Conservation (phyloP, 2,329 filamentous ascomycete species). For the Xylaria sp. region DNA sequence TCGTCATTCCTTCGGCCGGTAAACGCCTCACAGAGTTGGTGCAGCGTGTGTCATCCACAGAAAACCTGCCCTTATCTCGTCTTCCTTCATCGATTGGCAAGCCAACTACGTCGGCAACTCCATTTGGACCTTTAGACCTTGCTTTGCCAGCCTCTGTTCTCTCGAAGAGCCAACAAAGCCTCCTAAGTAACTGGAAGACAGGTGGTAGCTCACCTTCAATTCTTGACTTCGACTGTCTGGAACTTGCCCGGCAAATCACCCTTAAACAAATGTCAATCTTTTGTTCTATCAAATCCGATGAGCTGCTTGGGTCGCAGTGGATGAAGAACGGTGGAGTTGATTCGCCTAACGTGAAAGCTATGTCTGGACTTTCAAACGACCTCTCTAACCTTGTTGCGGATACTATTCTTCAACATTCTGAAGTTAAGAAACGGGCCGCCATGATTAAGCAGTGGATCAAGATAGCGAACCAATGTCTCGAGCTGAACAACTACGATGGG, state of each 20-base stretch:
- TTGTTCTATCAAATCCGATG: slow-evolving; percentile 90
- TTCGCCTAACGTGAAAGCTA: slow-evolving; percentile 90
- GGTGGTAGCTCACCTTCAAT: slow-evolving; percentile 78
- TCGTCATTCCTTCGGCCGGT: slow-evolving; percentile 78
- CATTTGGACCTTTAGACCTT: slow-evolving; percentile 76
- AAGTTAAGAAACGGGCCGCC: slow-evolving; percentile 88
- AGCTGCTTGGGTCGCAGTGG: slow-evolving; percentile 92
- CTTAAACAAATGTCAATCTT: slow-evolving; percentile 92
- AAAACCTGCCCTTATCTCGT: slow-evolving; percentile 82
- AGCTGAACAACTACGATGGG: slow-evolving; percentile 94
- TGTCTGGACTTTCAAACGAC: slow-evolving; percentile 92
- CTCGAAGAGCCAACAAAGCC: slow-evolving; percentile 78
- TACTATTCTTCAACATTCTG: slow-evolving; percentile 87
- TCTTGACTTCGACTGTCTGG: slow-evolving; percentile 89
- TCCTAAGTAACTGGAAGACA: slow-evolving; percentile 78
- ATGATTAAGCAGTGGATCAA: slow-evolving; percentile 99
- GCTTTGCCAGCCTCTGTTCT: slow-evolving; percentile 77
- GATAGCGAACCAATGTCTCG: slow-evolving; percentile 84
- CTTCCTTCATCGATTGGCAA: slow-evolving; percentile 89
- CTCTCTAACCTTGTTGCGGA: slow-evolving; percentile 93
- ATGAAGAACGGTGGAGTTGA: slow-evolving; percentile 85
- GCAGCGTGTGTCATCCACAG: slow-evolving; percentile 78
- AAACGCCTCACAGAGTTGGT: slow-evolving; percentile 83
- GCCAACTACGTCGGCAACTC: slow-evolving; percentile 78
- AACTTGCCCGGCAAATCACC: slow-evolving; percentile 91